Percentiles rank a stretch among this genome's conserved stretches.
Conservation (phyloP, 1,284 basidiomycete genomes). For the Mycena sp. region DNA sequence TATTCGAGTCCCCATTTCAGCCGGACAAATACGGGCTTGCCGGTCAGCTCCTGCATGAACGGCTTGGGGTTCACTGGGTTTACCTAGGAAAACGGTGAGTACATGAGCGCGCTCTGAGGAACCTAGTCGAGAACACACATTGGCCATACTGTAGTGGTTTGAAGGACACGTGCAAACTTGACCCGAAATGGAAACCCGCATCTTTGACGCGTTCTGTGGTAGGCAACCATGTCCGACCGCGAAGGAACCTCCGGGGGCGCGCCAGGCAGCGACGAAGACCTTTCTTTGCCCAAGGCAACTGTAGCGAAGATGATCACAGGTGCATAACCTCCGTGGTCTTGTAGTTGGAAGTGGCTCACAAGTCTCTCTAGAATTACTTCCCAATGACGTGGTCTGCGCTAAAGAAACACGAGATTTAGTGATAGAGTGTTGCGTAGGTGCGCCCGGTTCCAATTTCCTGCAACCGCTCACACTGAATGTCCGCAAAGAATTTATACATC, state of each 20-base stretch:
- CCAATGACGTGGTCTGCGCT: conserved; percentile 89
- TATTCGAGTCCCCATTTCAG: conserved; percentile 99
- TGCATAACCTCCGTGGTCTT: conserved; percentile 45
- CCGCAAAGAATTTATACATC: conserved; percentile 91
- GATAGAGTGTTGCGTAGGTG: conserved; percentile 98
- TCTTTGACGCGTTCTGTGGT: conserved; percentile 4
- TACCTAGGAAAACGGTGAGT: conserved; percentile 58
- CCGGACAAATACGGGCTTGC: conserved; percentile 94
- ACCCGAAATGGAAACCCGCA: not conserved
- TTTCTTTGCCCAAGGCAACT: conserved; percentile 96
- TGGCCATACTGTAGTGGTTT: conserved; percentile 66
- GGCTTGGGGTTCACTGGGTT: conserved; percentile 98
- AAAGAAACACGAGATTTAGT: conserved; percentile 97
- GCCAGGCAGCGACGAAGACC: conserved; percentile 82
- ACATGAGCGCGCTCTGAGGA: conserved; percentile 30
- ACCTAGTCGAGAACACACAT: conserved; percentile 29
- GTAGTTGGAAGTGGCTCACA: conserved; percentile 22
- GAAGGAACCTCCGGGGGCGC: conserved; percentile 75
- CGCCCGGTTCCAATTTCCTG: conserved; percentile 43
- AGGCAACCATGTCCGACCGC: conserved; percentile 80
- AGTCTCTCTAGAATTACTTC: conserved; percentile 78
- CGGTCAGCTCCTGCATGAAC: conserved; percentile 97
- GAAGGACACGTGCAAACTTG: conserved; percentile 25
- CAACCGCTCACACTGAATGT: conserved; percentile 26
- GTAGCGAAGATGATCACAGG: conserved; percentile 97